Evolutionary conservation across 106 monocot species (phyloP), one percentile per base, ranked within the genome.

Genomic region (Xerophyta viscosa): DNA sequence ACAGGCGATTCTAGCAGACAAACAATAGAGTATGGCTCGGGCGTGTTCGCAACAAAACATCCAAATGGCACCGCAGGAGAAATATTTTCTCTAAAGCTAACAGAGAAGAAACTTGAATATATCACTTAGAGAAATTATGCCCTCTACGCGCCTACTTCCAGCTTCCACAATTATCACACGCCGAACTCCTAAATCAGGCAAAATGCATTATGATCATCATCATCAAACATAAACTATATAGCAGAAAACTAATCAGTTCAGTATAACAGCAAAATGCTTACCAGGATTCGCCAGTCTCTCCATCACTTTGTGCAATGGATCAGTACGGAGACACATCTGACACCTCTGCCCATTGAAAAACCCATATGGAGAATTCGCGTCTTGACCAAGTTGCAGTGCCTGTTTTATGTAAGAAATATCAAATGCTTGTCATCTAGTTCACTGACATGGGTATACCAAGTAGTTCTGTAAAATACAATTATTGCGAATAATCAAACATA

Each of bases 291-390:
- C 66, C 72, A 96, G 54, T 56, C 85, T 59, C 56, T 96, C 96
- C 77, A 96, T 88, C 62, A 96, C 96, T 57, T 81, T 82, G 31
- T 70, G 68, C 57, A 96, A 61, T 19, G 85, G 13, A 65, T 96
- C 96, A 25, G 81, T 54, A 0, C 82, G 85, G 17, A 96, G 82
- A 57, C 96, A 96, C 96, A 89, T 96, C 53, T 94, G 94, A 36
- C 83, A 80, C 76, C 89, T 78, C 65, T 89, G 96, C 48, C 79
- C 85, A 30, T 68, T 79, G 33, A 68, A 88, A 43, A 83, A 33
- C 3, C 83, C 83, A 66, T 61, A 59, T 3, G 67, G 76, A 50
- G 76, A 72, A 60, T 39, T 71, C 12, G 73, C 73, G 69, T 96
- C 96, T 54, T 89, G 89, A 5, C 79, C 76, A 29, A 82, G 76